phyloP scores from a whole-genome alignment of 2,329 filamentous ascomycete species.

The Sarocladium brachiariae region DNA sequence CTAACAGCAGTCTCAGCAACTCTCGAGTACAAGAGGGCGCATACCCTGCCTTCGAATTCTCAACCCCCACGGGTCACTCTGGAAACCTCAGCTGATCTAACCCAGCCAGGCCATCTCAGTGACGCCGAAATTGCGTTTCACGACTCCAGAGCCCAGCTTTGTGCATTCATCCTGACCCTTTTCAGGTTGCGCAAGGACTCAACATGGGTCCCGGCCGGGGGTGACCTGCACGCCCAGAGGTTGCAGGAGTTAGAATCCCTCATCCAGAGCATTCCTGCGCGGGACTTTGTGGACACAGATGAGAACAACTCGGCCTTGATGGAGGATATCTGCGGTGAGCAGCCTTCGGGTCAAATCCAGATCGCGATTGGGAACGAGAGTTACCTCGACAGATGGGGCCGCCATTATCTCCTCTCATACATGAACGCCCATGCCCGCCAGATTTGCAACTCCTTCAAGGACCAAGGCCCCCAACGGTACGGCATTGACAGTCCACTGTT shows the following conservation, averaged over 20 bases:
- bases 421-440: conserved; percentile 50
- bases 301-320: conserved; percentile 38
- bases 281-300: conserved; percentile 30
- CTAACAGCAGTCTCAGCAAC: conserved; percentile 23
- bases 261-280: conserved; percentile 27
- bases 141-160: conserved; percentile 41
- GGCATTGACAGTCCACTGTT: conserved; percentile 45
- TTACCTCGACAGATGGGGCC: conserved; percentile 46
- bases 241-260: conserved; percentile 22
- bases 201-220: conserved; percentile 1
- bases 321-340: conserved; percentile 37
- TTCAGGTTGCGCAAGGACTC: conserved; percentile 31
- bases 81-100: not conserved
- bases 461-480: conserved; percentile 50
- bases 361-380: conserved; percentile 34
- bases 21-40: conserved; percentile 23
- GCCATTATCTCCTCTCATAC: conserved; percentile 51
- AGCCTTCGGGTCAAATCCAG: conserved; percentile 41
- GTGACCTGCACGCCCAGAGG: conserved; percentile 10
- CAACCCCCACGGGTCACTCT: not conserved
- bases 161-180: conserved; percentile 39
- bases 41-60: not conserved
- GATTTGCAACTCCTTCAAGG: conserved; percentile 56
- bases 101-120: not conserved
- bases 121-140: conserved; percentile 41